Base-by-base conservation (phyloP, 768 basidiomycete species). In the Amanita molliuscula region DNA sequence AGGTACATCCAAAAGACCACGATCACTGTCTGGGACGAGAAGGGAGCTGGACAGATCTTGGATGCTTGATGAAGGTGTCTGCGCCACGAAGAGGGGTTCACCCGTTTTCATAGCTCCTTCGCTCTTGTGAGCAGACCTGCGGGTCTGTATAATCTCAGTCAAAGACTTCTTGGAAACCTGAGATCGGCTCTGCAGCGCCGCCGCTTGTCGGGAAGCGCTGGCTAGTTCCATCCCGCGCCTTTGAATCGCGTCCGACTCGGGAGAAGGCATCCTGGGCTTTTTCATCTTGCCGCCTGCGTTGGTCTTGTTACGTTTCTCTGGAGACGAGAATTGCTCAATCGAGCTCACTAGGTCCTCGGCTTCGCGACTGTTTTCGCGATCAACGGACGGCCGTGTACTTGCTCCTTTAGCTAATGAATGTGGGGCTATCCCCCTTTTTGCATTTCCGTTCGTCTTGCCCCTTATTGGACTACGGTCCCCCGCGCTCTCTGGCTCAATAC, bases 311-410 rank as follows among this genome's bases (percentile, higher is more conserved):
- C 16, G 41, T 10, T 50, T 43, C 40, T 50, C 48, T 18, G 41
- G 41, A 4, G 48, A 43, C 41, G 48, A 42, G 8, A 50, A 50
- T 42, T 43, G 40, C 18, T 50, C 48, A n/a, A 50, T 50, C 8
- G 47, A 48, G 16, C 47, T 48, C 9, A 28, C 38, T 16, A 35
- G 23, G 16, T 25, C 40, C 9, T 50, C 48, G 4, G 21, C 18
- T 10, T 16, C 36, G 37, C 10, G 33, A n/a, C 20, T 11, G 6
- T 6, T 23, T n/a, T 10, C 29, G 13, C 1, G 29, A 28, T 28
- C 11, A 15, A 36, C 28, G 18, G 23, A 42, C 11, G 20, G 13
- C 8, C 15, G 10, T 7, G 9, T 16, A 10, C 21, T 11, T 43
- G 20, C 41, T 21, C n/a, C 21, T 4, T 31, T 31, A 3, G 29